phyloP scores from a whole-genome alignment of 2,329 filamentous ascomycete genomes.

The Penicillium sp. region DNA sequence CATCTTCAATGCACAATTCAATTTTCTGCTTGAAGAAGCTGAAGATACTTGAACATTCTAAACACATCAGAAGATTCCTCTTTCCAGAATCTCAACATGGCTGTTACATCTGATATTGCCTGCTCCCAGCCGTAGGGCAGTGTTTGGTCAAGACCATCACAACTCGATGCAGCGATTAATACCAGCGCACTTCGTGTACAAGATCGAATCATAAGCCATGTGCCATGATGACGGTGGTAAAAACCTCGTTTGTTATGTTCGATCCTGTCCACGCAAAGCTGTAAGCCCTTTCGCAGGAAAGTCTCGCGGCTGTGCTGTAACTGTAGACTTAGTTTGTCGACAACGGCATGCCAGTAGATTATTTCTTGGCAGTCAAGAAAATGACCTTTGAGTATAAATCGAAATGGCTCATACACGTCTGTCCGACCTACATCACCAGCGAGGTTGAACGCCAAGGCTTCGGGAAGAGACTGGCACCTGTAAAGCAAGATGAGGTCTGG shows the following conservation, averaged over 20 bases:
- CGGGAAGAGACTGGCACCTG: slow-evolving; percentile 4
- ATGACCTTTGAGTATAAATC: slow-evolving; percentile 38
- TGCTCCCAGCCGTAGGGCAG: slow-evolving; percentile 7
- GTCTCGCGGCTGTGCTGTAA: slow-evolving; percentile 19
- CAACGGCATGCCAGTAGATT: slow-evolving; percentile 42
- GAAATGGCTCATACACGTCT: slow-evolving; percentile 31
- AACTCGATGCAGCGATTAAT: slow-evolving; percentile 22
- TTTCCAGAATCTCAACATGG: slow-evolving; percentile 11
- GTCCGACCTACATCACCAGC: not conserved
- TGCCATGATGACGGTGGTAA: slow-evolving; percentile 36
- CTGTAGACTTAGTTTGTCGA: slow-evolving; percentile 27
- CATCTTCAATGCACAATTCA: not conserved
- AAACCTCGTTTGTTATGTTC: slow-evolving; percentile 36
- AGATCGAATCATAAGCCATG: slow-evolving; percentile 37
- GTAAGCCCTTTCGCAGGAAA: slow-evolving; percentile 28
- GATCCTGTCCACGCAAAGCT: slow-evolving; percentile 36
- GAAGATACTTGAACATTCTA: not conserved
- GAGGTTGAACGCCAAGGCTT: not conserved
- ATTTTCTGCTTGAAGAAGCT: not conserved
- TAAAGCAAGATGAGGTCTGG: slow-evolving; percentile 14
- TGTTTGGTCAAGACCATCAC: not conserved
- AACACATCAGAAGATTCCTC: slow-evolving; percentile 6
- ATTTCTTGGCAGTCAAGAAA: slow-evolving; percentile 41
- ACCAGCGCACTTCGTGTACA: slow-evolving; percentile 36
- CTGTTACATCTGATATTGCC: slow-evolving; percentile 1